phyloP scores from a whole-genome alignment of 2,329 filamentous ascomycete species.

The Neocucurbitaria cava region DNA sequence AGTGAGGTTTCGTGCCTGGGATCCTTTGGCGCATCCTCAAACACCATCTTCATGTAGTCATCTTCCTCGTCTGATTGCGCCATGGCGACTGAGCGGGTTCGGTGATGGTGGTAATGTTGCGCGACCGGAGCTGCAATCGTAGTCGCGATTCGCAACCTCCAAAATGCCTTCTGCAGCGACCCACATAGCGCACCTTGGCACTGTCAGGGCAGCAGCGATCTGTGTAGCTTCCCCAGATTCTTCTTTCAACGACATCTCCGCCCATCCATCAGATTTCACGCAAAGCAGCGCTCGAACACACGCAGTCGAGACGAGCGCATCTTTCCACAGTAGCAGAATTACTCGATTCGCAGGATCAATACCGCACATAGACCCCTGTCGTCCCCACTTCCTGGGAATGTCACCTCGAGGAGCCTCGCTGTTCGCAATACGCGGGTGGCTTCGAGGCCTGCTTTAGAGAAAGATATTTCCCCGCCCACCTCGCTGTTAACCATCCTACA shows the following conservation, averaged over 20 bases:
- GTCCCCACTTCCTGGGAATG: background rate
- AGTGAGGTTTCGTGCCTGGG: constrained; percentile 66
- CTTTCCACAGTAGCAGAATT: background rate
- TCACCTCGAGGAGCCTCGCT: background rate
- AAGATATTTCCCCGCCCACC: background rate
- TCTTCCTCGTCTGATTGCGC: constrained; percentile 73
- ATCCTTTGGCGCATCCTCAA: constrained; percentile 67
- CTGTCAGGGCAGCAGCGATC: constrained; percentile 14
- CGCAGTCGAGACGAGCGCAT: background rate
- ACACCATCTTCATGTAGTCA: constrained; percentile 97
- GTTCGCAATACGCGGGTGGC: constrained; percentile 2
- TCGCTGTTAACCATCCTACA: background rate
- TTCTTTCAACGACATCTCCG: constrained; percentile 10
- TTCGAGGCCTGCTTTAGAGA: constrained; percentile 1
- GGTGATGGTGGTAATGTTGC: background rate
- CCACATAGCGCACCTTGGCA: constrained; percentile 25
- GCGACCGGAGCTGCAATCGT: background rate
- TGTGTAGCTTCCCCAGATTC: constrained; percentile 9
- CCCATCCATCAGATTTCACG: background rate
- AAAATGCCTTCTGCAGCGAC: constrained; percentile 10
- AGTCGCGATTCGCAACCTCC: constrained; percentile 9
- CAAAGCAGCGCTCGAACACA: background rate
- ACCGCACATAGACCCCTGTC: background rate
- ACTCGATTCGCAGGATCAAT: background rate
- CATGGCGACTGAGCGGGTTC: constrained; percentile 24